Conservation (phyloP, 768 basidiomycete genomes). For the Steccherinum ochraceum region DNA sequence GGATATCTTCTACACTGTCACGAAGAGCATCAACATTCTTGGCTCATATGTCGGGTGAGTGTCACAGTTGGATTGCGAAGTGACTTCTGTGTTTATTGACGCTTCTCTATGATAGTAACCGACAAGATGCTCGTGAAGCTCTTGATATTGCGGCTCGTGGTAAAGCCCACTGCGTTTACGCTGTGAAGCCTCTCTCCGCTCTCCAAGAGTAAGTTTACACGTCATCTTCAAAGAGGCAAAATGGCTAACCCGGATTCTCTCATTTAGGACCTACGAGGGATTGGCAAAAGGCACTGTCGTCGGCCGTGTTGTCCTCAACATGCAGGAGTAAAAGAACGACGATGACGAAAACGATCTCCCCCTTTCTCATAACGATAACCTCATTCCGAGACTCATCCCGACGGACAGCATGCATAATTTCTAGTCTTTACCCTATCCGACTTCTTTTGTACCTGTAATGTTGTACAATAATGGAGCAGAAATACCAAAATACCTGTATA, state of each 20-base stretch:
- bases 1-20: constrained; percentile 67
- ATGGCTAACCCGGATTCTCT: neutral
- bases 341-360: too few species aligned
- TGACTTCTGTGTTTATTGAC: constrained; percentile 1
- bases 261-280: constrained; percentile 30
- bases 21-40: constrained; percentile 53
- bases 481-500: too few species aligned
- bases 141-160: constrained; percentile 68
- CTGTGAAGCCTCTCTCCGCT: constrained; percentile 38
- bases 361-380: too few species aligned
- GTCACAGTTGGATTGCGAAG: neutral
- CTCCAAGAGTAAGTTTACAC: constrained; percentile 48
- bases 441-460: too few species aligned
- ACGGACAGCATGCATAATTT: too few species aligned
- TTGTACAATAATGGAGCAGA: too few species aligned
- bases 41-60: constrained; percentile 36
- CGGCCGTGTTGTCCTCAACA: constrained; percentile 44
- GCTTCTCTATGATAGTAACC: constrained; percentile 55
- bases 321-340: constrained; percentile 18
- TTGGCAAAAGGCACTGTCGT: constrained; percentile 36
- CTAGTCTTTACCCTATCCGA: too few species aligned
- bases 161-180: constrained; percentile 57
- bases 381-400: too few species aligned
- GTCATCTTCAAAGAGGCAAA: neutral
- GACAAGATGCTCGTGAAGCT: constrained; percentile 81